Conservation (phyloP, 768 basidiomycete genomes). For the Tylopilus plumbeoviolaceoides region DNA sequence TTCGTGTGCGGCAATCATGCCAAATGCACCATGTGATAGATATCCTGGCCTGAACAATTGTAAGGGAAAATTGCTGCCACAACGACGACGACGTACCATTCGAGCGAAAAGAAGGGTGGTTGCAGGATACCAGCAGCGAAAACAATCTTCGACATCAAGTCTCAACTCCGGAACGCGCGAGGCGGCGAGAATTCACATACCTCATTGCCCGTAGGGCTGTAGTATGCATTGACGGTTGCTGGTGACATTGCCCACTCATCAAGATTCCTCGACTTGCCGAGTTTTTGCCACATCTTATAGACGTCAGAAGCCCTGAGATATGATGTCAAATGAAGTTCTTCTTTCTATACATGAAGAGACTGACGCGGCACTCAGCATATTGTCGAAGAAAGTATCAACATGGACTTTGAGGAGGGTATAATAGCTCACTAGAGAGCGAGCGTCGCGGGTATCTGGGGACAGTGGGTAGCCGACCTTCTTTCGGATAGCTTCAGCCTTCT, state of each 20-base stretch:
- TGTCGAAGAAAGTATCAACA: conserved; percentile 75
- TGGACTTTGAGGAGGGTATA: conserved; percentile 68
- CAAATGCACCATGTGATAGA: conserved; percentile 89
- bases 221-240: conserved; percentile 85
- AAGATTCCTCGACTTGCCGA: conserved; percentile 67
- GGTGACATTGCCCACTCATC: conserved; percentile 88
- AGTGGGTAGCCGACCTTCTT: conserved; percentile 93
- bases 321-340: conserved; percentile 6
- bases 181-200: conserved; percentile 32
- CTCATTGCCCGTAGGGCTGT: conserved; percentile 84
- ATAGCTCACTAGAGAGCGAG: conserved; percentile 67
- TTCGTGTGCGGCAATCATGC: conserved; percentile 90
- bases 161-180: not conserved
- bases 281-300: conserved; percentile 66
- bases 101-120: conserved; percentile 82
- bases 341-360: conserved; percentile 1
- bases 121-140: conserved; percentile 96
- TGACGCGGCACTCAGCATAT: conserved; percentile 64
- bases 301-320: conserved; percentile 49
- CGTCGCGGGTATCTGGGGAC: conserved; percentile 74
- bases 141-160: conserved; percentile 56
- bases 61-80: conserved; percentile 4
- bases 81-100: conserved; percentile 49
- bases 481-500: conserved; percentile 60
- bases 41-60: conserved; percentile 70